Evolutionary conservation across 495 filamentous ascomycete genomes (phyloP).

Genomic region (Cercophora sp.): DNA sequence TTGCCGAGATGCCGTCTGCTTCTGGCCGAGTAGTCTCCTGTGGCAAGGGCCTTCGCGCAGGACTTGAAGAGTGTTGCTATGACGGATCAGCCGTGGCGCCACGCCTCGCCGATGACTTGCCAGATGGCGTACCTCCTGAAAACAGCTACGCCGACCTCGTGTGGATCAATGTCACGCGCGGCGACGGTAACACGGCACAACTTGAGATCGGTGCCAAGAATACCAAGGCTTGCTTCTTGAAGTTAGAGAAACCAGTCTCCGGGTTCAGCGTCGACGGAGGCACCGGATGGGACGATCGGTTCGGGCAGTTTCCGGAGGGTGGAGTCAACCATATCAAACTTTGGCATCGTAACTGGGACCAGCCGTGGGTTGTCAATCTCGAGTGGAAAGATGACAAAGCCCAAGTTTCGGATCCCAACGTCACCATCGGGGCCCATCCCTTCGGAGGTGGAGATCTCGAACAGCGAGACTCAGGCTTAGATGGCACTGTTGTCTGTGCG

Average conservation of each 20-base stretch:
- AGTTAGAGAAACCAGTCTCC: slow-evolving; percentile 28
- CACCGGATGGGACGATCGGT: slow-evolving; percentile 60
- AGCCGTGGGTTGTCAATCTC: slow-evolving; percentile 71
- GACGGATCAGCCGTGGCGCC: slow-evolving; percentile 55
- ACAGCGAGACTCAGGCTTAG: slow-evolving; percentile 40
- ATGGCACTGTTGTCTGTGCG: slow-evolving; percentile 70
- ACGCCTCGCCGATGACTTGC: slow-evolving; percentile 44
- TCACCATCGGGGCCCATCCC: slow-evolving; percentile 15
- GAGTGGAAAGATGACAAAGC: slow-evolving; percentile 49
- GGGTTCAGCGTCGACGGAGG: slow-evolving; percentile 25
- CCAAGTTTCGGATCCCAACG: slow-evolving; percentile 12
- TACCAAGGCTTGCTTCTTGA: slow-evolving; percentile 32
- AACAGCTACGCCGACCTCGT: slow-evolving; percentile 18
- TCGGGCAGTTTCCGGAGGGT: slow-evolving; percentile 59
- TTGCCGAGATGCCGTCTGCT: slow-evolving; percentile 67
- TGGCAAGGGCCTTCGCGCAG: slow-evolving; percentile 26
- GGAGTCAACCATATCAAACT: slow-evolving; percentile 35
- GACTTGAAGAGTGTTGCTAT: slow-evolving; percentile 67
- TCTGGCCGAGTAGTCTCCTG: slow-evolving; percentile 55
- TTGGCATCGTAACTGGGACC: slow-evolving; percentile 68
- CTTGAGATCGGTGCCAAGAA: slow-evolving; percentile 27
- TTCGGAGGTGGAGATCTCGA: slow-evolving; percentile 28
- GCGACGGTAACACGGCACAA: slow-evolving; percentile 17
- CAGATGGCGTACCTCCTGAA: slow-evolving; percentile 12
- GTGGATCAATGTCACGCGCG: slow-evolving; percentile 24